A percentile compares a stretch with the other conserved stretches of the same genome.
Conservation (phyloP, 2,329 filamentous ascomycete genomes). For the Rugonectria rugulosa region DNA sequence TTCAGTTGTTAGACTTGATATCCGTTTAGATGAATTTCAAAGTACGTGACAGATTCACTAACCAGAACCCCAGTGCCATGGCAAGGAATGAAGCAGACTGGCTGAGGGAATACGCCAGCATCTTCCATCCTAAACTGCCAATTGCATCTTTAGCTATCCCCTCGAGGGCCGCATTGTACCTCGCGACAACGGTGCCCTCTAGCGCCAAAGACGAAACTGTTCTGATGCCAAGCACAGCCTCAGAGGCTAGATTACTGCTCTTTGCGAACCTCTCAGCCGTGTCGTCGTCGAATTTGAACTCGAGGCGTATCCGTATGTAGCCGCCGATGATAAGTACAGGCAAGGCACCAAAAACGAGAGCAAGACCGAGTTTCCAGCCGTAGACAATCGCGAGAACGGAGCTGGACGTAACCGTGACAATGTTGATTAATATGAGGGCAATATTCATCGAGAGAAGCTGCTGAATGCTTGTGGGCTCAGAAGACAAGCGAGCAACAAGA, state of each 20-base stretch:
- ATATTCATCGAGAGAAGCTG: conserved; percentile 60
- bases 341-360: conserved; percentile 54
- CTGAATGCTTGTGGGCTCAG: conserved; percentile 55
- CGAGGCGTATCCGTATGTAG: conserved; percentile 57
- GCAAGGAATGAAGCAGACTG: conserved; percentile 49
- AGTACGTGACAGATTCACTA: conserved; percentile 5
- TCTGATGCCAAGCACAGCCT: conserved; percentile 57
- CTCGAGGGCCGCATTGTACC: conserved; percentile 44
- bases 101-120: conserved; percentile 51
- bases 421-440: conserved; percentile 54
- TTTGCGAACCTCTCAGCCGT: conserved; percentile 53
- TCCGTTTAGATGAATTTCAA: too few relatives aligned
- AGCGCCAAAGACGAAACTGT: conserved; percentile 58
- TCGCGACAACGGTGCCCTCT: conserved; percentile 50
- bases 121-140: conserved; percentile 45
- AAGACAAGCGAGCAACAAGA: conserved; percentile 47
- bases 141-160: conserved; percentile 43
- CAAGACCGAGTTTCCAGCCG: conserved; percentile 60
- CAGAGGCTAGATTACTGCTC: conserved; percentile 58
- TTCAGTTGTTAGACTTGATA: too few relatives aligned
- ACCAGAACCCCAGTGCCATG: conserved; percentile 52
- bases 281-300: conserved; percentile 54
- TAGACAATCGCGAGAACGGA: conserved; percentile 54
- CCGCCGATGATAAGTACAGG: conserved; percentile 54
- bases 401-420: conserved; percentile 55